Base-by-base conservation (phyloP, 305 asterid genomes). In the Caryopteris hybrid region DNA sequence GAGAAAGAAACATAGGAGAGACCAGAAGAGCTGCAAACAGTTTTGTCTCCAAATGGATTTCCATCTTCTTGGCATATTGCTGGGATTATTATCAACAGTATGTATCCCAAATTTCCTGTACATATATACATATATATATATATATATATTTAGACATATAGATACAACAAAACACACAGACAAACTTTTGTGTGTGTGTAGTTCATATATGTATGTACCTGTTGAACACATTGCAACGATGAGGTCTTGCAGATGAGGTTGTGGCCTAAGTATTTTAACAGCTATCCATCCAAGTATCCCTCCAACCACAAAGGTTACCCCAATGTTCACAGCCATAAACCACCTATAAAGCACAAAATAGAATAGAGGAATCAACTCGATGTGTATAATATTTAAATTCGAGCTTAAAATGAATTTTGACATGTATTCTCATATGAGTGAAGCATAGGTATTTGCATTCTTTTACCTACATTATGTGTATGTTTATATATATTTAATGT, bases 301-400 rank as follows among this genome's bases (percentile, higher is more conserved):
- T 80, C 98, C 98, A 70, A 81, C 56, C 14, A 89, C 50, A 80
- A 89, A 91, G 1, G 96, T 91, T 31, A 87, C 6, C 36, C 90
- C 97, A 59, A 88, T 75, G 65, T 89, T 91, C 1, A 87, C 76
- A 5, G 95, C 92, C 97, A 91, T 91, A 71, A 89, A 91, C 97
- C 97, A 91, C 96, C 96, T 91, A 41, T 39, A 55, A n/a, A n/a
- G n/a, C n/a, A n/a, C n/a, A n/a, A n/a, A n/a, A n/a, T n/a, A n/a
- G n/a, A n/a, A n/a, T n/a, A n/a, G n/a, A n/a, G n/a, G n/a, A n/a
- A n/a, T n/a, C n/a, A n/a, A n/a, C n/a, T n/a, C n/a, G n/a, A n/a
- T n/a, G n/a, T n/a, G n/a, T n/a, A n/a, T n/a, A n/a, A n/a, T n/a
- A n/a, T n/a, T n/a, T n/a, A n/a, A n/a, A n/a, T n/a, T n/a, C n/a